A percentile compares a stretch with the other conserved stretches of the same genome.
These are phyloP conservation scores for Aspergillus heteromorphus DNA, from an alignment of 495 filamentous ascomycete species.

Conservation along the genomic window DNA sequence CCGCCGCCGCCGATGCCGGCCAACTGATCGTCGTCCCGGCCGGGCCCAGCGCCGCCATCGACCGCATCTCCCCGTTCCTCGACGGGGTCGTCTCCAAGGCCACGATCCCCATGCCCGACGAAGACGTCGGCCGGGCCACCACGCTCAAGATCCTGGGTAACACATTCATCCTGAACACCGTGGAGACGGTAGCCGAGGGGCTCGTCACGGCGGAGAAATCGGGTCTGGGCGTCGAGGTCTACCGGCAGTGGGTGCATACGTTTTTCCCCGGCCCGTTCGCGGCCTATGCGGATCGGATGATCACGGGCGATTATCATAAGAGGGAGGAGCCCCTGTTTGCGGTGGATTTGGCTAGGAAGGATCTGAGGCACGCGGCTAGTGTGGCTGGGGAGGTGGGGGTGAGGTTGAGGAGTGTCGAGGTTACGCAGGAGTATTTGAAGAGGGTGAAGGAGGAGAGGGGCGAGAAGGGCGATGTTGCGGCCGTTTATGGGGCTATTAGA, in stretches of 20 bases:
- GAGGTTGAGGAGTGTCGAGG: slow-evolving; percentile 58
- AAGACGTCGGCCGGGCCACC: slow-evolving; percentile 31
- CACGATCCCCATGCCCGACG: slow-evolving; percentile 51
- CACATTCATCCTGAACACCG: slow-evolving; percentile 78
- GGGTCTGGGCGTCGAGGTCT: slow-evolving; percentile 63
- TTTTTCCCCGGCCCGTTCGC: slow-evolving; percentile 54
- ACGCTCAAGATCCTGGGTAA: slow-evolving; percentile 80
- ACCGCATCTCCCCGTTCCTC: slow-evolving; percentile 65
- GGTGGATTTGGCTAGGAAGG: slow-evolving; percentile 84
- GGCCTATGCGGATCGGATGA: slow-evolving; percentile 70
- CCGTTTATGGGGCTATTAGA: slow-evolving; percentile 74
- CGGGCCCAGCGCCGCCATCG: slow-evolving; percentile 55
- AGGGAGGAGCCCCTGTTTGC: slow-evolving; percentile 74
- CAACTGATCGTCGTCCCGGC: slow-evolving; percentile 73
- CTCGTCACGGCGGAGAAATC: slow-evolving; percentile 74
- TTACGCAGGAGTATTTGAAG: slow-evolving; percentile 62
- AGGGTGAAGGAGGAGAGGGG: slow-evolving; percentile 68
- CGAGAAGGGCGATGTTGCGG: slow-evolving; percentile 73
- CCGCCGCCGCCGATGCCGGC: slow-evolving; percentile 71
- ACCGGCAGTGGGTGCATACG: slow-evolving; percentile 60
- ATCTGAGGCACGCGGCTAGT: slow-evolving; percentile 67
- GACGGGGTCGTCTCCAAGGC: slow-evolving; percentile 70
- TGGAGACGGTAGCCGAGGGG: slow-evolving; percentile 71
- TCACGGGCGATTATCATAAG: slow-evolving; percentile 65
- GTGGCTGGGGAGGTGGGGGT: slow-evolving; percentile 60